Evolutionary conservation across 1,284 basidiomycete genomes (phyloP), one percentile per base, ranked within the genome.

Genomic region (Amanita bisporigera): DNA sequence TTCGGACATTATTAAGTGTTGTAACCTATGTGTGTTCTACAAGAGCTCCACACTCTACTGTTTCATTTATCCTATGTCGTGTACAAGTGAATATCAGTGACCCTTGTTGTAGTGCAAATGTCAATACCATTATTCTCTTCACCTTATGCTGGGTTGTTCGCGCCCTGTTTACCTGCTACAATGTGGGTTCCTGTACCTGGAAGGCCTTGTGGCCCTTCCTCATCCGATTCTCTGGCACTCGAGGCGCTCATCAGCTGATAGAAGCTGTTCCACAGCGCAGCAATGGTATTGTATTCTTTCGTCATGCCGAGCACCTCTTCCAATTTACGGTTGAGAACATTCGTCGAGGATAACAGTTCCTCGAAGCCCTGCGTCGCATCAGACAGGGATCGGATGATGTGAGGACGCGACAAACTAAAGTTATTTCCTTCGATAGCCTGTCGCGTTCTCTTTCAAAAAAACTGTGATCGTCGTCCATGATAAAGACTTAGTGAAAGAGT

Each of bases 231-330:
- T 15, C 73, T 70, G 31, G 66, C 70, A n/a, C 75, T 72, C 1
- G 79, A 78, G 38, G 74, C 84, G 24, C 85, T 86, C 90, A 95
- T 95, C 70, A 96, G 83, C 65, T 89, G 82, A 71, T 94, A 89
- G 73, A 96, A 95, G 66, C 86, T 89, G 59, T 90, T 86, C 96
- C 96, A 98, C 26, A 98, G 84, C 4, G 88, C 84, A 1, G 95
- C 93, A 60, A 98, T 96, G 0, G 93, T 96, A 64, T 92, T 90
- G 77, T 98, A 97, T 82, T 98, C 97, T 69, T 90, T 91, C 6
- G 96, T 96, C 85, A 98, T 97, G 11, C 92, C 92, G 43, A 94
- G 84, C 0, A 95, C 93, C 77, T 98, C 95, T 79, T 98, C 96
- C 5, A 98, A 84, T 75, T 95, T 96, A 66, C 96, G 89, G 78